Evolutionary conservation across 768 basidiomycete species (phyloP).

Genomic region (Amanita rubescens): DNA sequence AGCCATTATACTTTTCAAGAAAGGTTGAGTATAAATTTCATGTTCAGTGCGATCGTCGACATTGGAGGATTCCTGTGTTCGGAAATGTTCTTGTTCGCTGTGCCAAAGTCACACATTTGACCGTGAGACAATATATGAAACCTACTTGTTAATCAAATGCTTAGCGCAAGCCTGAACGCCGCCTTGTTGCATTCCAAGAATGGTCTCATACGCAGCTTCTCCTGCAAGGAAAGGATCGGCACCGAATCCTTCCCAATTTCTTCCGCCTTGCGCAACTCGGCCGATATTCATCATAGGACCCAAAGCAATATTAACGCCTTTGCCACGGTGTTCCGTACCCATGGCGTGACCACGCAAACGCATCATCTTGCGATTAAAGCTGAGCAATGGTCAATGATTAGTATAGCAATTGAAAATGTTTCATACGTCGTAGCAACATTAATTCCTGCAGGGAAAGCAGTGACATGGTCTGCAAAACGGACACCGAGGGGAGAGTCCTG

Average conservation of each 20-base stretch:
- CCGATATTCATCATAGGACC: constrained; percentile 87
- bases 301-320: constrained; percentile 79
- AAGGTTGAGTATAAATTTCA: constrained; percentile 66
- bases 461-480: constrained; percentile 64
- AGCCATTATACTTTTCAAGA: constrained; percentile 65
- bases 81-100: constrained; percentile 64
- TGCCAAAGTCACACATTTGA: not conserved
- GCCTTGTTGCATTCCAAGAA: constrained; percentile 68
- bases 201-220: constrained; percentile 71
- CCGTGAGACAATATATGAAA: constrained; percentile 6
- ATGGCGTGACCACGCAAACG: constrained; percentile 70
- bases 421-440: constrained; percentile 75
- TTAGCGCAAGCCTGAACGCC: constrained; percentile 88
- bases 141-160: constrained; percentile 71
- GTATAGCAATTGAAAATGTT: not conserved
- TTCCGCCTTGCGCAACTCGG: constrained; percentile 66
- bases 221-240: constrained; percentile 85
- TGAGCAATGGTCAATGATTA: constrained; percentile 16
- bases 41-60: constrained; percentile 78
- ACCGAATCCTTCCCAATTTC: constrained; percentile 96
- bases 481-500: constrained; percentile 75
- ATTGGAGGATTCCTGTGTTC: constrained; percentile 50
- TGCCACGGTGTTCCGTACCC: constrained; percentile 75
- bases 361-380: constrained; percentile 73
- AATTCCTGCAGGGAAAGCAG: constrained; percentile 79